Conservation (phyloP, 805 yeast genomes). For the Candida vaughaniae region DNA sequence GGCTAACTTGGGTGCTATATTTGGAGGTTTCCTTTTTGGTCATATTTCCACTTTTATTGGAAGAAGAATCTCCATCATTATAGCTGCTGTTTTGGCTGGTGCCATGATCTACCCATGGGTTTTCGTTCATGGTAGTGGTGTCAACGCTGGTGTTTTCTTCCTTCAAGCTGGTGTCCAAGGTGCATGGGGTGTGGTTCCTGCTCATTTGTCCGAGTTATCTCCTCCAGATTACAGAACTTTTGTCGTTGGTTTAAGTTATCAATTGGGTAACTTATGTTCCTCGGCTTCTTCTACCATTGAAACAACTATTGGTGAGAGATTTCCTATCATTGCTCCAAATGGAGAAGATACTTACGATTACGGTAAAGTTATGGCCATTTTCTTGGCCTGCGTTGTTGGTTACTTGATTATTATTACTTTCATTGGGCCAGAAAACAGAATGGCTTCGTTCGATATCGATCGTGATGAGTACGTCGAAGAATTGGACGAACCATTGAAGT, state of each 20-base stretch:
- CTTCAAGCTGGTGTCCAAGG: conserved; percentile 66
- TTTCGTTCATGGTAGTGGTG: conserved; percentile 32
- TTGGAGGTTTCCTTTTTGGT: conserved; percentile 47
- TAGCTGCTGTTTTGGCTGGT: conserved; percentile 34
- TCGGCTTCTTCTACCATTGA: conserved; percentile 72
- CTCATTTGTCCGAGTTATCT: conserved; percentile 59
- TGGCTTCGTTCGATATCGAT: conserved; percentile 21
- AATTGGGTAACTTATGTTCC: conserved; percentile 65
- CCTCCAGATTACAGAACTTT: conserved; percentile 64
- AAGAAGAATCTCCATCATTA: conserved; percentile 32
- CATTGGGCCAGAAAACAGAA: conserved; percentile 59
- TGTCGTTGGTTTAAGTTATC: conserved; percentile 63
- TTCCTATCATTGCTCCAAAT: conserved; percentile 30
- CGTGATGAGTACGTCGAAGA: conserved; percentile 14
- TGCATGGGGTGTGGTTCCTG: conserved; percentile 67
- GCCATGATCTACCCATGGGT: conserved; percentile 44
- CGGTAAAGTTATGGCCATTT: conserved; percentile 64
- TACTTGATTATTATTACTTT: conserved; percentile 49
- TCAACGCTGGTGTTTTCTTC: conserved; percentile 60
- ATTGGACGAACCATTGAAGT: conserved; percentile 9
- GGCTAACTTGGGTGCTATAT: conserved; percentile 41
- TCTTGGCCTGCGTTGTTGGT: conserved; percentile 61
- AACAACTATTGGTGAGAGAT: conserved; percentile 57
- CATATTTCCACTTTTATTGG: conserved; percentile 37
- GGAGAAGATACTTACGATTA: conserved; percentile 41